phyloP scores from a whole-genome alignment of 1,139 yeast genomes.

The Kluyveromyces marxianus region DNA sequence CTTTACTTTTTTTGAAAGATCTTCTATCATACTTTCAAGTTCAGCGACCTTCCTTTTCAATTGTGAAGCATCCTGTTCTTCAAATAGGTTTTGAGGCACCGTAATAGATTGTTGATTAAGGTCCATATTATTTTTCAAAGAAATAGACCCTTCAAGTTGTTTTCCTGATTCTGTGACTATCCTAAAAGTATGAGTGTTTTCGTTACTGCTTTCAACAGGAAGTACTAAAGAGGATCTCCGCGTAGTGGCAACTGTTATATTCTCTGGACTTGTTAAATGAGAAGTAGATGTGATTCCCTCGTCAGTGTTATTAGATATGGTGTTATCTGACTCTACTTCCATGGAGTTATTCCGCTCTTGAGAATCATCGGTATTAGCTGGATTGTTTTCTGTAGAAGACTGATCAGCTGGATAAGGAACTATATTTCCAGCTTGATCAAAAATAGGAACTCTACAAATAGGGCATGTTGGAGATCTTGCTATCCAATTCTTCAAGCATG shows the following conservation, averaged over 20 bases:
- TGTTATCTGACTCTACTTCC: too few species aligned
- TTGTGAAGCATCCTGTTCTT: slow-evolving; percentile 9
- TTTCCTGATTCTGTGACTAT: slow-evolving; percentile 4
- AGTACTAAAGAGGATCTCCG: background rate
- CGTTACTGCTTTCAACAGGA: background rate
- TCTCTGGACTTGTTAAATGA: background rate
- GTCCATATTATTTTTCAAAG: slow-evolving; percentile 1
- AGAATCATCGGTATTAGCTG: background rate
- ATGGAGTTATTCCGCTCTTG: background rate
- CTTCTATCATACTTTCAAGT: slow-evolving; percentile 16
- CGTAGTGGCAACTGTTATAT: background rate
- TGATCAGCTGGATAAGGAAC: background rate
- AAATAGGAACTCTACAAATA: slow-evolving; percentile 75
- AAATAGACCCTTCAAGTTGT: slow-evolving; percentile 1
- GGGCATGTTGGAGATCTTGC: slow-evolving; percentile 91
- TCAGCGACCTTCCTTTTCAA: slow-evolving; percentile 18
- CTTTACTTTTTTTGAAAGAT: slow-evolving; percentile 13
- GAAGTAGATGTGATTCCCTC: background rate
- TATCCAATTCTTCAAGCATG: slow-evolving; percentile 89
- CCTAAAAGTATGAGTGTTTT: background rate
- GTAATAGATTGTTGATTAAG: slow-evolving; percentile 8
- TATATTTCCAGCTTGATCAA: slow-evolving; percentile 18
- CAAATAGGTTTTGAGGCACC: slow-evolving; percentile 10
- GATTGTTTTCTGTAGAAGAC: background rate
- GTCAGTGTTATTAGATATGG: background rate